These are phyloP conservation scores for Mortierella sp. DNA, from an alignment of 371 early-diverging fungal species.

Conservation along the genomic window DNA sequence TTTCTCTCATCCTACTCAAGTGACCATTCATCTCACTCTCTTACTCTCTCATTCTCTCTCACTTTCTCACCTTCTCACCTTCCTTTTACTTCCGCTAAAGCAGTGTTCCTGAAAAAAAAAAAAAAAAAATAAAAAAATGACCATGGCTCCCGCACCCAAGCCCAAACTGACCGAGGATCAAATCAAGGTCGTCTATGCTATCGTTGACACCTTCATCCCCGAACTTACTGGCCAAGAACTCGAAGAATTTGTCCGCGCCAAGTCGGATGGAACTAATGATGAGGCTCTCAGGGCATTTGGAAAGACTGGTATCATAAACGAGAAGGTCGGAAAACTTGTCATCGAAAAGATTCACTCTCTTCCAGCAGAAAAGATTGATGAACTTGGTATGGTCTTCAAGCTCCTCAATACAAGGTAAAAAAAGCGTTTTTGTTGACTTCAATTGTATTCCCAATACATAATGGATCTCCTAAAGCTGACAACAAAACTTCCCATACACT, in stretches of 20 bases:
- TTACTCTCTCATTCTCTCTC: not conserved
- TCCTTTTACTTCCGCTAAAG: not conserved
- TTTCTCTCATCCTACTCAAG: not conserved
- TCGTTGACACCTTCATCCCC: constrained; percentile 64
- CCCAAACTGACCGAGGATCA: constrained; percentile 58
- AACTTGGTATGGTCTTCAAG: constrained; percentile 50
- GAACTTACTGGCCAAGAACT: constrained; percentile 55
- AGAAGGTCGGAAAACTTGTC: constrained; percentile 27
- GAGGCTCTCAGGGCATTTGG: constrained; percentile 44
- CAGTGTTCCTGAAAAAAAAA: not conserved
- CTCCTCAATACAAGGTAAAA: constrained; percentile 51
- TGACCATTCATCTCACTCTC: not conserved
- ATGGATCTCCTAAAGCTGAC: too few relatives aligned
- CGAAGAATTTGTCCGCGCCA: constrained; percentile 40
- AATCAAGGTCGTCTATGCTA: constrained; percentile 57
- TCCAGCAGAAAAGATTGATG: constrained; percentile 50
- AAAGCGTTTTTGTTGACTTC: not conserved
- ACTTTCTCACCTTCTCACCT: not conserved
- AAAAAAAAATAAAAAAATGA: not conserved
- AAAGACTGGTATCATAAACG: constrained; percentile 40
- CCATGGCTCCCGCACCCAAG: constrained; percentile 26
- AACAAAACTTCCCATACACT: too few relatives aligned
- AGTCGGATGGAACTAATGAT: constrained; percentile 52
- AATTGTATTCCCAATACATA: not conserved
- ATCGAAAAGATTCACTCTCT: constrained; percentile 33